These are phyloP conservation scores for Ensete ventricosum DNA, from an alignment of 176 grass and related monocot genomes.

Conservation along the genomic window DNA sequence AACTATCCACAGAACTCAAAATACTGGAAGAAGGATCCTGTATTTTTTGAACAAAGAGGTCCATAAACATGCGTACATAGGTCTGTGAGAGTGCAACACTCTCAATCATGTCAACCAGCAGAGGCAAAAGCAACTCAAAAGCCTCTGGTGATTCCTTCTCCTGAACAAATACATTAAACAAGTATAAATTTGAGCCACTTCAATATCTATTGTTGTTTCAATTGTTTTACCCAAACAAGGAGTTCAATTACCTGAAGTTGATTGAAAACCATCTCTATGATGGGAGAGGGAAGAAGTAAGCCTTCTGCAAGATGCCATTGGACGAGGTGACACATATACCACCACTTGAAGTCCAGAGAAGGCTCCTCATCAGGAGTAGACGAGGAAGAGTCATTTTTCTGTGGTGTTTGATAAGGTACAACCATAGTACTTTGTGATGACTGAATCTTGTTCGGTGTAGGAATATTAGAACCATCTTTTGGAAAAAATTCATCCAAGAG, in stretches of 20 bases:
- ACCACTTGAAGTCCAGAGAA: slow-evolving; percentile 74
- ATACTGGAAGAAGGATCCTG: slow-evolving; percentile 39
- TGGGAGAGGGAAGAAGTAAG: slow-evolving; percentile 60
- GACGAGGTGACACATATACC: slow-evolving; percentile 81
- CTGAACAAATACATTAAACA: slow-evolving; percentile 32
- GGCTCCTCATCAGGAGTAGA: slow-evolving; percentile 55
- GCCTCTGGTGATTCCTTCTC: slow-evolving; percentile 75
- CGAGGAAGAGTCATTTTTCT: slow-evolving; percentile 47
- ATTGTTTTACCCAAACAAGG: neutral
- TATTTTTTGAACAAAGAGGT: slow-evolving; percentile 51
- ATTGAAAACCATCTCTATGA: slow-evolving; percentile 63
- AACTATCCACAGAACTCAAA: slow-evolving; percentile 31
- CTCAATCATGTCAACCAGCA: slow-evolving; percentile 62
- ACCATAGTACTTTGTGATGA: slow-evolving; percentile 48
- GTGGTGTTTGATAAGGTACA: slow-evolving; percentile 37
- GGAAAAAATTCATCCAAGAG: slow-evolving; percentile 82
- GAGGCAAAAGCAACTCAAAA: slow-evolving; percentile 83
- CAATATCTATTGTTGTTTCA: neutral
- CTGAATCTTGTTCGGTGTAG: slow-evolving; percentile 55
- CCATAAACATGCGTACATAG: slow-evolving; percentile 67
- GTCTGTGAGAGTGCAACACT: slow-evolving; percentile 77
- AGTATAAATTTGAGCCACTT: slow-evolving; percentile 10
- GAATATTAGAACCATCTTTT: slow-evolving; percentile 48
- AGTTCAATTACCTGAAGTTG: slow-evolving; percentile 64
- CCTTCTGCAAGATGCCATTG: slow-evolving; percentile 92